Conservation (phyloP, 176 grass and related monocot genomes). For the Areca catechu region DNA sequence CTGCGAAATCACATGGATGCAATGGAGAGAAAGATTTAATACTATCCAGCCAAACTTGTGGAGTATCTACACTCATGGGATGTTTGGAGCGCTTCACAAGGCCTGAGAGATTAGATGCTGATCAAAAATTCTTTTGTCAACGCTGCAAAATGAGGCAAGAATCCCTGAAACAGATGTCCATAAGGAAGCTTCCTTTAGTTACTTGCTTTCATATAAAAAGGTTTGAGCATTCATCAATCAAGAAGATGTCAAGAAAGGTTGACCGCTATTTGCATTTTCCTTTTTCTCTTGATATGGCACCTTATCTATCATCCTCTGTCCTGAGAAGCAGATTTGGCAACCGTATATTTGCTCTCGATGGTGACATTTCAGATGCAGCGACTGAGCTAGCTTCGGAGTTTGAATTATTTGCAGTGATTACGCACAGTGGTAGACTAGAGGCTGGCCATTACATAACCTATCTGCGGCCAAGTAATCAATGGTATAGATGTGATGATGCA, state of each 20-base stretch:
- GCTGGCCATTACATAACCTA: constrained; percentile 93
- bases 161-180: constrained; percentile 97
- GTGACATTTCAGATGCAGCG: constrained; percentile 44
- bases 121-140: constrained; percentile 95
- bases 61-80: constrained; percentile 67
- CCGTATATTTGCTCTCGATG: constrained; percentile 63
- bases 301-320: constrained; percentile 83
- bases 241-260: constrained; percentile 81
- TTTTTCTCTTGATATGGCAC: constrained; percentile 83
- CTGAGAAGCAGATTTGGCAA: constrained; percentile 78
- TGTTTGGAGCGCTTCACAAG: constrained; percentile 93
- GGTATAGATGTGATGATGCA: constrained; percentile 97
- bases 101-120: constrained; percentile 81
- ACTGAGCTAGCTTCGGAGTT: constrained; percentile 58
- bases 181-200: constrained; percentile 91
- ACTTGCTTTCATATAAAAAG: constrained; percentile 90
- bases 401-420: constrained; percentile 89
- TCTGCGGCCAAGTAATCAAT: constrained; percentile 63
- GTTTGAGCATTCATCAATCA: constrained; percentile 80
- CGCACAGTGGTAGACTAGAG: constrained; percentile 73
- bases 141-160: constrained; percentile 79
- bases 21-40: constrained; percentile 35
- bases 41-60: constrained; percentile 18
- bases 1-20: constrained; percentile 32
- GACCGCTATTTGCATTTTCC: constrained; percentile 88